phyloP scores from a whole-genome alignment of 228 moss, liverwort and hornwort genomes.

The Sphagnum magellanicum region DNA sequence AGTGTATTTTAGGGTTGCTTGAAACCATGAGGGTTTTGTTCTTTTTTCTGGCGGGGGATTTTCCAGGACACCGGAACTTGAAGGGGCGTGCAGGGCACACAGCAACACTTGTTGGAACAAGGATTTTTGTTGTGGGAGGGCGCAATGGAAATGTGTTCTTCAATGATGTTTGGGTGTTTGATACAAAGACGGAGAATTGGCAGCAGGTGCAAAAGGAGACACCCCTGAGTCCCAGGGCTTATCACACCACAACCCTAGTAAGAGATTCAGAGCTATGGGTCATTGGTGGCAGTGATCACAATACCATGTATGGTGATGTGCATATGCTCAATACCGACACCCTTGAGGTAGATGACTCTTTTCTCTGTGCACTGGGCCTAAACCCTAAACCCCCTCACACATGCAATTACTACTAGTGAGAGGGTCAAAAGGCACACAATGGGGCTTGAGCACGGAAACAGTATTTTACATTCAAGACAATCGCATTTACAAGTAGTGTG shows the following conservation, averaged over 20 bases:
- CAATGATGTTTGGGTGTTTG: conserved; percentile 80
- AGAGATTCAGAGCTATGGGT: conserved; percentile 69
- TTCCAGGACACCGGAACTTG: conserved; percentile 59
- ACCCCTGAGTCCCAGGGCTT: conserved; percentile 63
- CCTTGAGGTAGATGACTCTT: conserved; percentile 31
- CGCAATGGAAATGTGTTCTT: conserved; percentile 69
- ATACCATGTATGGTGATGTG: conserved; percentile 71
- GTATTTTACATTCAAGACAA: too few relatives aligned
- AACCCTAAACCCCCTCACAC: too few relatives aligned
- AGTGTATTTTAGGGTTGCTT: too few relatives aligned
- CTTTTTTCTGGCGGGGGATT: too few relatives aligned
- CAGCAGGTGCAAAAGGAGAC: conserved; percentile 59
- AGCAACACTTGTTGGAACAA: conserved; percentile 61
- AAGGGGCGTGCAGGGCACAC: conserved; percentile 90
- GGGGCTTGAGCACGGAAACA: too few relatives aligned
- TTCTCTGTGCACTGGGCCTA: background rate
- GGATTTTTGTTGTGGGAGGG: conserved; percentile 63
- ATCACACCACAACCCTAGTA: conserved; percentile 76
- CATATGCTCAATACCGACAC: conserved; percentile 60
- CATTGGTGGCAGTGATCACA: conserved; percentile 76
- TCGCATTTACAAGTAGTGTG: too few relatives aligned
- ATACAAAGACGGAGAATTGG: conserved; percentile 55
- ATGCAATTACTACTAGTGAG: too few relatives aligned
- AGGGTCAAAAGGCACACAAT: too few relatives aligned
- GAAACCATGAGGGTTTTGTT: too few relatives aligned